Percentiles rank a stretch among this genome's conserved stretches.
phyloP scores from a whole-genome alignment of 495 filamentous ascomycete genomes.

The Cenococcum geophilum region DNA sequence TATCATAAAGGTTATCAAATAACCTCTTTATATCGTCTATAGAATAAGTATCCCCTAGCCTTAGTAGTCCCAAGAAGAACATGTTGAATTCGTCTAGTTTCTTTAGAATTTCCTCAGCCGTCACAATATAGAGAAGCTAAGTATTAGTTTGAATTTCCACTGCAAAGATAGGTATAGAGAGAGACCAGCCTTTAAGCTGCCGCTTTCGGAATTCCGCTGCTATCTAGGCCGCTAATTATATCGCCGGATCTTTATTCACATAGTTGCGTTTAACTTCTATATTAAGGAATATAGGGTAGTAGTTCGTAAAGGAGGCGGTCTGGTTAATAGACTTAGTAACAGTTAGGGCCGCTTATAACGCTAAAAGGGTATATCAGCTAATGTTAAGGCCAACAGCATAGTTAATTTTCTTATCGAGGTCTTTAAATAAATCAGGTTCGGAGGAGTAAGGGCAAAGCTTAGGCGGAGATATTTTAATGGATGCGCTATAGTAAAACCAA shows the following conservation, averaged over 20 bases:
- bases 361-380: too few relatives aligned
- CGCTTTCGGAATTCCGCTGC: constrained; percentile 17
- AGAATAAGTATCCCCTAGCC: neutral
- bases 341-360: too few relatives aligned
- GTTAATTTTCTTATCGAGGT: constrained; percentile 18
- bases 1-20: neutral
- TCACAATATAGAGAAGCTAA: constrained; percentile 6
- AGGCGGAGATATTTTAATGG: constrained; percentile 7
- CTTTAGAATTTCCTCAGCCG: neutral
- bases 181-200: constrained; percentile 5
- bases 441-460: constrained; percentile 8
- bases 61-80: neutral
- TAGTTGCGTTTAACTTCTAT: constrained; percentile 14
- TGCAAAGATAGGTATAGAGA: constrained; percentile 9
- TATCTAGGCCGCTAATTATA: constrained; percentile 12
- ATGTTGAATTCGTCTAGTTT: neutral
- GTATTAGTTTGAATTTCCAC: constrained; percentile 12
- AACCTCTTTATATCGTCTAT: neutral
- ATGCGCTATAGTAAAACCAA: neutral
- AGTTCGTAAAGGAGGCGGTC: constrained; percentile 4
- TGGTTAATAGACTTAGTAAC: constrained; percentile 9
- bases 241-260: constrained; percentile 1
- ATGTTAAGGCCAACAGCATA: constrained; percentile 16
- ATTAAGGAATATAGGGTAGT: constrained; percentile 13
- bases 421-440: constrained; percentile 7